phyloP scores from a whole-genome alignment of 2,329 filamentous ascomycete genomes.

The Exophiala dermatitidis region DNA sequence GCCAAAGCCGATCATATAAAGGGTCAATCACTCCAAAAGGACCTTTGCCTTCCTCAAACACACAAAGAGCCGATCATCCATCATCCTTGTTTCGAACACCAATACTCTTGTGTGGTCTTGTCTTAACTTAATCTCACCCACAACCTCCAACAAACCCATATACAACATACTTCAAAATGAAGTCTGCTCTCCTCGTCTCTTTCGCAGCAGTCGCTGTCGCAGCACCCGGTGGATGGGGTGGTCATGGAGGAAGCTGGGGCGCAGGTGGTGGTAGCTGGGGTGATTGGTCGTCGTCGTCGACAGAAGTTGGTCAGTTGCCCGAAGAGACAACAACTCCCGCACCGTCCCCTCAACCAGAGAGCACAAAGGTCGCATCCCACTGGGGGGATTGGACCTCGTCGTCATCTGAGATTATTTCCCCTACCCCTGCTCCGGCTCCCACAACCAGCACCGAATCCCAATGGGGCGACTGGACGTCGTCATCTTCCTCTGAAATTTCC shows the following conservation, averaged over 20 bases:
- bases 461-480: conserved; percentile 12
- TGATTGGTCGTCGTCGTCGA: conserved; percentile 17
- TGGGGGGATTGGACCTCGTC: conserved; percentile 13
- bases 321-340: conserved; percentile 6
- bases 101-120: background rate
- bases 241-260: conserved; percentile 7
- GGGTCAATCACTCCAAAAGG: background rate
- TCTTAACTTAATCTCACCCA: conserved; percentile 1
- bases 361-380: conserved; percentile 1
- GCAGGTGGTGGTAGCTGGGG: conserved; percentile 11
- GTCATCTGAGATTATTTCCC: conserved; percentile 11
- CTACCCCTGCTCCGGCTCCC: conserved; percentile 8
- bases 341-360: background rate
- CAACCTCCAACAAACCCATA: too few species aligned
- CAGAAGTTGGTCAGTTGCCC: conserved; percentile 9
- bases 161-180: conserved; percentile 19
- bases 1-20: conserved; percentile 1
- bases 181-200: conserved; percentile 20
- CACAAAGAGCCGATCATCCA: too few species aligned
- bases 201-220: conserved; percentile 22
- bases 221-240: conserved; percentile 18
- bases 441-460: background rate
- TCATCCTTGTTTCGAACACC: background rate
- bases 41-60: background rate
- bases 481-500: conserved; percentile 8